A percentile compares a stretch with the other conserved stretches of the same genome.
Conservation (phyloP, 2,329 filamentous ascomycete genomes). For the Hyphodiscus sp. region DNA sequence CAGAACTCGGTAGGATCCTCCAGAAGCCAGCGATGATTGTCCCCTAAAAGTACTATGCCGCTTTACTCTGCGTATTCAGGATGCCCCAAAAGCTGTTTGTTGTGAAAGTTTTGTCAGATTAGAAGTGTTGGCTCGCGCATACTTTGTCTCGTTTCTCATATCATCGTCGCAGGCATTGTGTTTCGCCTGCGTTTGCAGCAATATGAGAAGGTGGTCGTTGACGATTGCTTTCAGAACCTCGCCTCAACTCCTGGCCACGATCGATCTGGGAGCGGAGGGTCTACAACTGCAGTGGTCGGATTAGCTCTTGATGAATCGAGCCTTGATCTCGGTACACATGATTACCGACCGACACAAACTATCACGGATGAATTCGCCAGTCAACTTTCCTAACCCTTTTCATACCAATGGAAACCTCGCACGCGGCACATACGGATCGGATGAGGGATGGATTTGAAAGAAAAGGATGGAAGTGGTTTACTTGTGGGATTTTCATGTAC, state of each 20-base stretch:
- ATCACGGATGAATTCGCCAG: conserved; percentile 25
- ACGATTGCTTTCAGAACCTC: conserved; percentile 19
- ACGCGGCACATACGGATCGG: background rate
- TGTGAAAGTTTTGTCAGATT: conserved; percentile 20
- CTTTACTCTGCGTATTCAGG: conserved; percentile 24
- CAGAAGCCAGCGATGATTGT: conserved; percentile 33
- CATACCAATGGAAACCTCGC: background rate
- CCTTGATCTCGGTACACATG: conserved; percentile 3
- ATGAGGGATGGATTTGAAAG: background rate
- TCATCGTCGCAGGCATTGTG: conserved; percentile 7
- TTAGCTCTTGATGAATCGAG: conserved; percentile 8
- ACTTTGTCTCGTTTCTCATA: conserved; percentile 11
- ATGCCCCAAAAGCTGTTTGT: conserved; percentile 7
- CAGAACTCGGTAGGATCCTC: conserved; percentile 49
- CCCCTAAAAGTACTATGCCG: conserved; percentile 19
- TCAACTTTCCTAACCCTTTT: conserved; percentile 22
- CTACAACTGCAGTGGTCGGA: conserved; percentile 15
- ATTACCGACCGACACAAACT: conserved; percentile 10
- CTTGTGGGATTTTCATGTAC: conserved; percentile 3
- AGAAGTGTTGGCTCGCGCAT: conserved; percentile 26
- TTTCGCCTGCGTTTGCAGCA: conserved; percentile 5
- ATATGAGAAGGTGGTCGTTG: conserved; percentile 13
- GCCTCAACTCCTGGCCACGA: conserved; percentile 5
- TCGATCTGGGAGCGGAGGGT: conserved; percentile 13
- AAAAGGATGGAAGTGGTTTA: background rate